These are phyloP conservation scores for Juglanconis oblonga DNA, from an alignment of 2,329 filamentous ascomycete genomes.

Conservation along the genomic window DNA sequence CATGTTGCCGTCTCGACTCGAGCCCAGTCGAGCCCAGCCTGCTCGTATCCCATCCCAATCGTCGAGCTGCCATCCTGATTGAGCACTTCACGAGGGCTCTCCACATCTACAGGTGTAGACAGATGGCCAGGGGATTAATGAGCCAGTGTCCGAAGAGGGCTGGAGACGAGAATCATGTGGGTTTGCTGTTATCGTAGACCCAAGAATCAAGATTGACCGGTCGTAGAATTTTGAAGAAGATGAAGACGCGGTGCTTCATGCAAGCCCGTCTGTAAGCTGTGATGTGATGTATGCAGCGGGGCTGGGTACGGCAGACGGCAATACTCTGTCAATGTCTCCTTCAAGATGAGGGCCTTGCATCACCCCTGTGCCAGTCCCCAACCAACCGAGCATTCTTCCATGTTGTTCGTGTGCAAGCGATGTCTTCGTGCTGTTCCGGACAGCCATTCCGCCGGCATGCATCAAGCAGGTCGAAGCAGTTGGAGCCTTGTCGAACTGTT, in stretches of 20 bases:
- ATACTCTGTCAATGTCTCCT: neutral
- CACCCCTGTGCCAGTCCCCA: neutral
- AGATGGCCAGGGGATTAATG: neutral
- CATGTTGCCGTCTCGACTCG: slow-evolving; percentile 9
- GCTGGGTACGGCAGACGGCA: neutral
- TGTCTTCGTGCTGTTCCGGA: slow-evolving; percentile 13
- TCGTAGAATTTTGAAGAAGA: neutral
- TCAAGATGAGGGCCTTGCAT: neutral
- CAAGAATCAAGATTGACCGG: slow-evolving; percentile 5
- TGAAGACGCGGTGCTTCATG: slow-evolving; percentile 3
- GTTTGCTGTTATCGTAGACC: neutral
- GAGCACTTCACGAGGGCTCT: neutral
- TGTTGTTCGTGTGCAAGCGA: neutral
- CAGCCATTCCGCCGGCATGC: slow-evolving; percentile 7
- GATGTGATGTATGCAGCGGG: slow-evolving; percentile 1
- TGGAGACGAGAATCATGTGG: neutral
- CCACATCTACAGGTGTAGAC: too few relatives aligned
- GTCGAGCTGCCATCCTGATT: neutral
- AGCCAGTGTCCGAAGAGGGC: neutral
- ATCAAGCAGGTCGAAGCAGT: neutral
- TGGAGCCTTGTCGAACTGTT: neutral
- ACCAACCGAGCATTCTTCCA: slow-evolving; percentile 2
- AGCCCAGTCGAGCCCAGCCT: neutral
- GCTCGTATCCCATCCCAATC: neutral
- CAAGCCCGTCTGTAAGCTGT: neutral